A percentile compares a stretch with the other conserved stretches of the same genome.
Evolutionary conservation across 768 basidiomycete genomes (phyloP).

Genomic region (Amanita rubescens): DNA sequence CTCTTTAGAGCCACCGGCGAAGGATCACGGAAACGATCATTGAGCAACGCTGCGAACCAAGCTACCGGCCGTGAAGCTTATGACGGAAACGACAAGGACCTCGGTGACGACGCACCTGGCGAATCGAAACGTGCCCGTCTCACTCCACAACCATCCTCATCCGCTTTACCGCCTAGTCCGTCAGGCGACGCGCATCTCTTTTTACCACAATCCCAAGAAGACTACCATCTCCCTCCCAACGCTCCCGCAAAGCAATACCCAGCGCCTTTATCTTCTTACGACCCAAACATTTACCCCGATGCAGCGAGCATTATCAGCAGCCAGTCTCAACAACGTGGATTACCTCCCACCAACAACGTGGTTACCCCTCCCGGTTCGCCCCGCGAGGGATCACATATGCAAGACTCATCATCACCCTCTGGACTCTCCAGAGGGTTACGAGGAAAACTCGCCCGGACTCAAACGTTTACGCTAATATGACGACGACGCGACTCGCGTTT

Average conservation of each 20-base stretch:
- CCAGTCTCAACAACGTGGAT: slow-evolving; percentile 14
- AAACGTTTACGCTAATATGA: not conserved
- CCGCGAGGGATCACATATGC: not conserved
- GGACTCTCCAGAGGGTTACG: not conserved
- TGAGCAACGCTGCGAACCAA: not conserved
- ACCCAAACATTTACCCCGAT: slow-evolving; percentile 29
- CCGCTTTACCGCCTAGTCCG: not conserved
- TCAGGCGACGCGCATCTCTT: not conserved
- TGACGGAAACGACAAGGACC: not conserved
- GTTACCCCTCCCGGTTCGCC: not conserved
- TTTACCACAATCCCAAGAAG: not conserved
- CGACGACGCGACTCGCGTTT: not conserved
- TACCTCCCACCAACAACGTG: slow-evolving; percentile 3
- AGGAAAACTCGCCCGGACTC: not conserved
- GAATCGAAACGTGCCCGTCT: slow-evolving; percentile 1
- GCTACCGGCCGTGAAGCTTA: not conserved
- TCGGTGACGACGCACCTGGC: not conserved
- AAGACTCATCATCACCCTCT: not conserved
- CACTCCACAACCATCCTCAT: slow-evolving; percentile 5
- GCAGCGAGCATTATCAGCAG: slow-evolving; percentile 23
- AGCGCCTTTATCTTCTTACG: slow-evolving; percentile 27
- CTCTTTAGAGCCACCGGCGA: not conserved
- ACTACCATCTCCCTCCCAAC: not conserved
- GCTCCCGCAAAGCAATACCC: slow-evolving; percentile 28
- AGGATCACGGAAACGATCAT: not conserved